phyloP scores from a whole-genome alignment of 108 stramenopile species.

The Hondaea fermentalgiana region DNA sequence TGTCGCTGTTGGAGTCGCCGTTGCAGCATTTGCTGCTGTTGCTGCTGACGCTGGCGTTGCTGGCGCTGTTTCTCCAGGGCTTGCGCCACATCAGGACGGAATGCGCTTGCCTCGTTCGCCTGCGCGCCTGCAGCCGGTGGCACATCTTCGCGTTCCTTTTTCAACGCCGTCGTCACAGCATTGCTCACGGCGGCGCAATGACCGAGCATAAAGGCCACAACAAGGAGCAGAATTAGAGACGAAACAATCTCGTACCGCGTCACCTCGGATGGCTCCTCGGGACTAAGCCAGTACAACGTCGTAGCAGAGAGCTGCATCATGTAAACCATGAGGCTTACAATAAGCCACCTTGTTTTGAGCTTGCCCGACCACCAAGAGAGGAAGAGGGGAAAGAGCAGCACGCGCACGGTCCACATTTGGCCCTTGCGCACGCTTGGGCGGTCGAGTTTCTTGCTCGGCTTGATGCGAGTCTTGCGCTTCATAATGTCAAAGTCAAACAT shows the following conservation, averaged over 20 bases:
- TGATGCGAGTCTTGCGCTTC: not conserved
- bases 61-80: too few relatives aligned
- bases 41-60: too few relatives aligned
- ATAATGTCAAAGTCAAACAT: not conserved
- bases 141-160: not conserved
- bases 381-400: not conserved
- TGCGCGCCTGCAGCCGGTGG: too few relatives aligned
- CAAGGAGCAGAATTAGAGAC: not conserved
- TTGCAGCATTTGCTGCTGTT: too few relatives aligned
- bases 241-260: not conserved
- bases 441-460: not conserved
- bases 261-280: not conserved
- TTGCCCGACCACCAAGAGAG: not conserved
- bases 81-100: too few relatives aligned
- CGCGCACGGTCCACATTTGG: not conserved
- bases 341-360: not conserved
- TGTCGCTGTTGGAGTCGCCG: too few relatives aligned
- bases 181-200: not conserved
- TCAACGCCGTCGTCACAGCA: not conserved
- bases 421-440: not conserved
- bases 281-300: not conserved
- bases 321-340: not conserved
- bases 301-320: not conserved
- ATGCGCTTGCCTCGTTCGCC: too few relatives aligned
- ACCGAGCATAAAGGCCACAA: not conserved